These are phyloP conservation scores for Hymenoscyphus occultus DNA, from an alignment of 2,329 filamentous ascomycete species.

Conservation along the genomic window DNA sequence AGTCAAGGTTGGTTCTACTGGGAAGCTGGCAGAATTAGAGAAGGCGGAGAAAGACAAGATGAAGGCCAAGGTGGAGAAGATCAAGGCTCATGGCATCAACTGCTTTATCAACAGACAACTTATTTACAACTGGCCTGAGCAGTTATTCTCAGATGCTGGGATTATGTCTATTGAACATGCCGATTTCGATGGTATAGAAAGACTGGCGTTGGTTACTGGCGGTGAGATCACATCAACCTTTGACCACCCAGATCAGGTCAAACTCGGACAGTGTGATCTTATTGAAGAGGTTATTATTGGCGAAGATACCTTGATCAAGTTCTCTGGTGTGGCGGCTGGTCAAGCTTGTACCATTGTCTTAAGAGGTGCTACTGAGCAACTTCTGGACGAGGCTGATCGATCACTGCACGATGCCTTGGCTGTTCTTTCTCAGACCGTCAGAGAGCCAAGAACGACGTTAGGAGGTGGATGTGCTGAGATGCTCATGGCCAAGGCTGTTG, in stretches of 20 bases:
- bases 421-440: slow-evolving; percentile 93
- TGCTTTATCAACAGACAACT: slow-evolving; percentile 99
- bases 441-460: slow-evolving; percentile 88
- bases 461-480: slow-evolving; percentile 97
- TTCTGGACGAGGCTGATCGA: slow-evolving; percentile 94
- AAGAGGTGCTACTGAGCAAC: slow-evolving; percentile 91
- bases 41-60: slow-evolving; percentile 99
- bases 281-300: slow-evolving; percentile 99
- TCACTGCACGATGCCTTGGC: slow-evolving; percentile 94
- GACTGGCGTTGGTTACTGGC: slow-evolving; percentile 89
- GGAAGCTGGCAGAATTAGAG: slow-evolving; percentile 96
- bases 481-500: slow-evolving; percentile 98
- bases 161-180: slow-evolving; percentile 99
- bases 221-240: slow-evolving; percentile 98
- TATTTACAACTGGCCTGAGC: slow-evolving; percentile 99
- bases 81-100: slow-evolving; percentile 98
- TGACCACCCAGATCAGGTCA: slow-evolving; percentile 95
- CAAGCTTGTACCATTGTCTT: slow-evolving; percentile 96
- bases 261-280: slow-evolving; percentile 89
- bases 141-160: slow-evolving; percentile 94
- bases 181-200: slow-evolving; percentile 97
- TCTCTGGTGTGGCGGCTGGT: slow-evolving; percentile 91
- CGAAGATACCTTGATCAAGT: slow-evolving; percentile 95
- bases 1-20: slow-evolving; percentile 93
- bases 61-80: slow-evolving; percentile 98